Evolutionary conservation across 768 basidiomycete species (phyloP), one percentile per base, ranked within the genome.

Genomic region (Kwoniella dendrophila): DNA sequence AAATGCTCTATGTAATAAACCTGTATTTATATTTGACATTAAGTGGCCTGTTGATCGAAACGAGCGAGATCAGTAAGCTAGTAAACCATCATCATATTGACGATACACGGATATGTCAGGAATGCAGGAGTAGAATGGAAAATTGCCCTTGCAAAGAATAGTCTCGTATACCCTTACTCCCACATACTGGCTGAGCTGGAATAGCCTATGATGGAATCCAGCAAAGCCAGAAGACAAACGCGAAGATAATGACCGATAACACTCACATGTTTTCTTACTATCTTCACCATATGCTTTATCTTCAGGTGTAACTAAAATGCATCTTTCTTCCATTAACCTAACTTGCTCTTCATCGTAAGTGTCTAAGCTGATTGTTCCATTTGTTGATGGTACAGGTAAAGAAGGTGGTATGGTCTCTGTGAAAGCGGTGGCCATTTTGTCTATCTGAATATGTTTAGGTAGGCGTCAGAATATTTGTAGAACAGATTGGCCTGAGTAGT

Each of bases 191-290:
- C 8, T 11, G 45, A 47, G 11, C n/a, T 8, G 45, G 45, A 47
- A 7, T 47, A 8, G 45, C 7, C 8, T n/a, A 27, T 11, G 20
- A 7, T 8, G 26, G 45, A 8, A 8, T 8, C n/a, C 45, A 47
- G n/a, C n/a, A 20, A 7, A 10, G 7, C 26, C 14, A 56, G 20
- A 27, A 12, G 24, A 33, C n/a, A 55, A 49, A 10, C 6, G 20
- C 20, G 18, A 26, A 3, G 16, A 34, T 8, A 62, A 54, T 52
- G 32, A 34, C 47, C 18, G n/a, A n/a, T n/a, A 36, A 22, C 3
- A 82, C 88, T 68, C 72, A 93, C 95, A 98, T 22, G 90, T 93
- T 82, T 98, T 99, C 83, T 99, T 99, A 80, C 94, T 94, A 57
- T 87, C 79, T 54, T 80, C 79, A 3, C 78, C 78, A 55, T 79